Evolutionary conservation across 2,329 filamentous ascomycete genomes (phyloP).

Genomic region (Neofusicoccum kwambonambiense): DNA sequence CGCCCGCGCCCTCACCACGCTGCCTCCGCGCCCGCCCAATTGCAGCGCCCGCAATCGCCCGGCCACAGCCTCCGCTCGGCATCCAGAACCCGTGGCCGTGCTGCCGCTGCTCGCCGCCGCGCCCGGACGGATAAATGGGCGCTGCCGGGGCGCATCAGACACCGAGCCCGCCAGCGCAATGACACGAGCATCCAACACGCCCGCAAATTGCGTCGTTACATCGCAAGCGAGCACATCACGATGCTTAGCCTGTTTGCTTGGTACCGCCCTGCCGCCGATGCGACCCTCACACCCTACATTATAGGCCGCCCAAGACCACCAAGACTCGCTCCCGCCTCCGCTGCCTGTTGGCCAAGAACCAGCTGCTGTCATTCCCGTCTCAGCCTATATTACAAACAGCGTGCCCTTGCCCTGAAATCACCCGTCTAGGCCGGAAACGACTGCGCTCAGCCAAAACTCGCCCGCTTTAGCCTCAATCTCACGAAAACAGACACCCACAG

Average conservation of each 20-base stretch:
- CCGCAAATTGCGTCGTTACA: neutral
- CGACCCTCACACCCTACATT: neutral
- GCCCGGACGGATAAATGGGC: constrained; percentile 4
- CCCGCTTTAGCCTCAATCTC: constrained; percentile 9
- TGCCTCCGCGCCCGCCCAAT: neutral
- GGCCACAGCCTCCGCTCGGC: neutral
- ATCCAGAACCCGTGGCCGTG: constrained; percentile 5
- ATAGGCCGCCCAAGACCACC: constrained; percentile 1
- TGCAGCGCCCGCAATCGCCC: neutral
- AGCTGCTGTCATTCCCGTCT: neutral
- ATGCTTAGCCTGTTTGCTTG: constrained; percentile 15
- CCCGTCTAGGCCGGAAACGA: neutral
- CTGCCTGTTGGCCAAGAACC: neutral
- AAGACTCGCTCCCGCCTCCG: neutral
- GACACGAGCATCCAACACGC: neutral
- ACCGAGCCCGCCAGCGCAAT: neutral
- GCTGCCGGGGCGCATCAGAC: neutral
- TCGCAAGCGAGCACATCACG: constrained; percentile 12
- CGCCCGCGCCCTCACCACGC: neutral
- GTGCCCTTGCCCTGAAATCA: neutral
- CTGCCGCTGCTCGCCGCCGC: neutral
- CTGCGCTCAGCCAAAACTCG: neutral
- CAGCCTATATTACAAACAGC: constrained; percentile 11
- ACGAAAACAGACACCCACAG: neutral
- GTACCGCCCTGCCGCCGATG: neutral